Evolutionary conservation across 495 filamentous ascomycete species (phyloP), one percentile per base, ranked within the genome.

Genomic region (Podospora appendiculata): DNA sequence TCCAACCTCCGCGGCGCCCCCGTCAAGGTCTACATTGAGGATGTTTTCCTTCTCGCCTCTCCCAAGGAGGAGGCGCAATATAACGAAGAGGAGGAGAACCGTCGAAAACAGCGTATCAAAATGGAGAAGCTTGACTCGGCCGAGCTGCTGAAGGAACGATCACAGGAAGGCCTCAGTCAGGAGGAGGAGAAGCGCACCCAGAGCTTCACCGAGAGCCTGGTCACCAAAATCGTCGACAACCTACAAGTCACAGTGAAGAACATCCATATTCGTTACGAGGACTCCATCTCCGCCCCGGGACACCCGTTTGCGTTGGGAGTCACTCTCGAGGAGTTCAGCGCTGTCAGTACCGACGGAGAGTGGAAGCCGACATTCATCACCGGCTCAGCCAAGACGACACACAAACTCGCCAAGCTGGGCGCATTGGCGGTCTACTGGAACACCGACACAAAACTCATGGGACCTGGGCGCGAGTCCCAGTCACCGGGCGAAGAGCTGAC

Each of bases 51-150:
- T 8, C 77, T 98, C 36, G 94, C 93, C 11, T 92, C 90, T 3
- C 93, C 93, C 0, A 93, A 90, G 64, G 90, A 94, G 68, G 91
- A 96, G 70, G 83, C 86, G 17, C 87, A 91, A 56, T 98, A 94
- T 70, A 84, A 97, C 58, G 82, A 89, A 50, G 89, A 90, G 39
- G 93, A 98, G 65, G 93, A 98, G 68, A 84, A 87, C 55, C 79
- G 80, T 41, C 77, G 93, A 61, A 83, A 76, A 33, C 88, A 96
- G 64, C 78, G 81, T 4, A 75, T 98, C 53, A 98, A 98, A 73
- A 92, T 97, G 81, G 94, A 98, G 67, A 94, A 95, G 69, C 77
- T 98, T 3, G 91, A 96, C 60, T 94, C 89, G 54, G 94, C 93
- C 6, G 93, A 98, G 70, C 68, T 98, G 46, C 70, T 98, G 52